Base-by-base conservation (phyloP, 805 yeast genomes). In the Schwanniomyces vanrijiae region DNA sequence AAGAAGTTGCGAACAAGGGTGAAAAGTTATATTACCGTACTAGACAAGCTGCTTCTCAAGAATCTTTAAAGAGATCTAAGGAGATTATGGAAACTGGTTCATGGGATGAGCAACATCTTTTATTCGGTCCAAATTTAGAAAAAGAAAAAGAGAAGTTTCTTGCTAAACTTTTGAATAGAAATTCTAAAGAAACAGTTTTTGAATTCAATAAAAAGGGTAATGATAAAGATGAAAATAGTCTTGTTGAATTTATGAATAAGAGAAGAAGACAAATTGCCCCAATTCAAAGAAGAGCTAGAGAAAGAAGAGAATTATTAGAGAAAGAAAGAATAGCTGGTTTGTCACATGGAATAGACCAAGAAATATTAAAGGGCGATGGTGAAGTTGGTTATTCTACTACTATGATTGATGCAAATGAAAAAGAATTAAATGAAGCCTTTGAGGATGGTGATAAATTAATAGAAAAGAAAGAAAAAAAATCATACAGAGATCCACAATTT, bases 191-290 rank as follows among this genome's bases (percentile, higher is more conserved):
- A 62, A 94, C 99, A 0, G 97, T 94, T 3, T 94, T 94, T 63
- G 99, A 94, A 66, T 86, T 90, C 66, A 80, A 83, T 50, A 70
- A 68, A 37, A 69, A 65, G 46, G 74, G 72, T n/a, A 58, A 54
- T 29, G 69, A 63, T 26, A 60, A 56, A 29, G 76, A 67, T 28
- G 88, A 84, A 54, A 85, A 85, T 53, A 79, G 83, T 42, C 75
- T 90, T 61, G 85, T 88, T 34, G 85, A 84, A 45, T 75, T 94
- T 61, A 94, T 94, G 99, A 78, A 83, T 52, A 82, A 83, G 50
- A 77, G 98, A 73, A 78, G 99, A 64, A 77, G 76, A 49, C 97
- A 91, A 63, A 76, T 92, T 47, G 96, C 96, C 0, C 95, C 95
- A 9, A 82, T 91, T 43, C 96, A 91, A 65, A 75, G 83, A 55